Percentiles rank a stretch among this genome's conserved stretches.
These are phyloP conservation scores for Kodamaea sagamina DNA, from an alignment of 805 yeast species.

Conservation along the genomic window DNA sequence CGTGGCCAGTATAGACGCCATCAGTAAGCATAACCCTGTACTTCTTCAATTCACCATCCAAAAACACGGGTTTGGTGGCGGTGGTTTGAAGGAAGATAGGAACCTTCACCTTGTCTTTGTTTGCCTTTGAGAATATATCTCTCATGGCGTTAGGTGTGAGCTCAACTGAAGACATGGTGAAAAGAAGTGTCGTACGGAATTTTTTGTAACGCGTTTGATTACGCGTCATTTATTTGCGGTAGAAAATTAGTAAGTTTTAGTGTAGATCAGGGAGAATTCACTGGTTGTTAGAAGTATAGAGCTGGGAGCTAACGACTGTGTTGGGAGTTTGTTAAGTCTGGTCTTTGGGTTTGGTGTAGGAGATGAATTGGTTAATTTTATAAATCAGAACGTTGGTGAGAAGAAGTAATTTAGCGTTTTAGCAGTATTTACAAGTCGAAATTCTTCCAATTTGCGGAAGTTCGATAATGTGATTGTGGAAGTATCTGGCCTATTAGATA, in stretches of 20 bases:
- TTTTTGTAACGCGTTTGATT: constrained; percentile 10
- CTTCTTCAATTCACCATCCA: constrained; percentile 26
- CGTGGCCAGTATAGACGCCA: constrained; percentile 40
- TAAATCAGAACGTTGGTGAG: too few species aligned
- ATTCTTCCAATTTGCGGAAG: too few species aligned
- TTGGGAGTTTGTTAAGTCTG: too few species aligned
- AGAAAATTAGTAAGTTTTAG: background rate
- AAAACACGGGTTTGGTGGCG: constrained; percentile 38
- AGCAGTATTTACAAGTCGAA: too few species aligned
- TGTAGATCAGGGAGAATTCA: too few species aligned
- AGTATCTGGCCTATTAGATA: too few species aligned
- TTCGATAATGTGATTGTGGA: too few species aligned
- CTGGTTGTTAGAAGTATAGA: too few species aligned
- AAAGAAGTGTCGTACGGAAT: constrained; percentile 3
- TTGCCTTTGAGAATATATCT: constrained; percentile 22
- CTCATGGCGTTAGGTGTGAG: constrained; percentile 19
- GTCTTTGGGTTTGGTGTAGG: too few species aligned
- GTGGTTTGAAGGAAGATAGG: constrained; percentile 38
- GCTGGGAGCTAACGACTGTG: too few species aligned
- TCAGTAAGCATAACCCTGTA: constrained; percentile 40
- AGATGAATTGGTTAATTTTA: too few species aligned
- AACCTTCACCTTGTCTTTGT: constrained; percentile 18
- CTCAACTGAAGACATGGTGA: constrained; percentile 9
- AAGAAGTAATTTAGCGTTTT: too few species aligned
- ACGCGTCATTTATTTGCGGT: constrained; percentile 7